A percentile compares a stretch with the other conserved stretches of the same genome.
These are phyloP conservation scores for Gautieria morchelliformis DNA, from an alignment of 768 basidiomycete species.

Conservation along the genomic window DNA sequence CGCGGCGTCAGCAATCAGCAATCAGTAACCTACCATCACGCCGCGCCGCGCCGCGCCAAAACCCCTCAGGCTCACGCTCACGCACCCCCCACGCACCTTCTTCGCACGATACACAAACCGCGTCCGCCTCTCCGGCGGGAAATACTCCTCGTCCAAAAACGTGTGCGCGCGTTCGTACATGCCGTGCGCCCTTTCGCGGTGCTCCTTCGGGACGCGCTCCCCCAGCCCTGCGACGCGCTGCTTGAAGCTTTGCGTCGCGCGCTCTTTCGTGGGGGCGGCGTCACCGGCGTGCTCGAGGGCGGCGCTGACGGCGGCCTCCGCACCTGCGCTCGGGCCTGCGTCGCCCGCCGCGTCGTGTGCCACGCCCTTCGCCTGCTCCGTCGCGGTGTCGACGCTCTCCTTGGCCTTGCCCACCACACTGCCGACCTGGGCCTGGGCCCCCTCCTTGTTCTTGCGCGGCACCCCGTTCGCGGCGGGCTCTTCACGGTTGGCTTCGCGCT, in stretches of 20 bases:
- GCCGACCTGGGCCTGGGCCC: neutral
- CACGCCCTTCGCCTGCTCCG: neutral
- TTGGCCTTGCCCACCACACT: neutral
- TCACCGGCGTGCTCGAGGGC: conserved; percentile 14
- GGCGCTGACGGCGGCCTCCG: no score
- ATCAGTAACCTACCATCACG: neutral
- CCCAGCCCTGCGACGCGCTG: conserved; percentile 29
- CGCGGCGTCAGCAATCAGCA: neutral
- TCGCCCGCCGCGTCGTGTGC: neutral
- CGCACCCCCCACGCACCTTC: conserved; percentile 71
- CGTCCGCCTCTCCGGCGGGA: conserved; percentile 84
- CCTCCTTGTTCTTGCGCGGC: neutral
- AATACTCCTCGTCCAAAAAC: conserved; percentile 73
- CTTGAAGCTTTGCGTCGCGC: conserved; percentile 26
- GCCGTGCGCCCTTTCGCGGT: conserved; percentile 47
- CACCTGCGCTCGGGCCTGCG: no score
- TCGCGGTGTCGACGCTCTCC: neutral
- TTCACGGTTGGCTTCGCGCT: conserved; percentile 36
- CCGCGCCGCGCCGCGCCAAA: no score
- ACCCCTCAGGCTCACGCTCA: no score
- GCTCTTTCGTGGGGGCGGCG: conserved; percentile 14
- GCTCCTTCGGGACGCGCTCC: conserved; percentile 59
- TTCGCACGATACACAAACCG: conserved; percentile 91
- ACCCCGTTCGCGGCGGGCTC: neutral
- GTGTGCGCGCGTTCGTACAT: conserved; percentile 50